Conservation (phyloP, 768 basidiomycete species). For the Amanita rimosa region DNA sequence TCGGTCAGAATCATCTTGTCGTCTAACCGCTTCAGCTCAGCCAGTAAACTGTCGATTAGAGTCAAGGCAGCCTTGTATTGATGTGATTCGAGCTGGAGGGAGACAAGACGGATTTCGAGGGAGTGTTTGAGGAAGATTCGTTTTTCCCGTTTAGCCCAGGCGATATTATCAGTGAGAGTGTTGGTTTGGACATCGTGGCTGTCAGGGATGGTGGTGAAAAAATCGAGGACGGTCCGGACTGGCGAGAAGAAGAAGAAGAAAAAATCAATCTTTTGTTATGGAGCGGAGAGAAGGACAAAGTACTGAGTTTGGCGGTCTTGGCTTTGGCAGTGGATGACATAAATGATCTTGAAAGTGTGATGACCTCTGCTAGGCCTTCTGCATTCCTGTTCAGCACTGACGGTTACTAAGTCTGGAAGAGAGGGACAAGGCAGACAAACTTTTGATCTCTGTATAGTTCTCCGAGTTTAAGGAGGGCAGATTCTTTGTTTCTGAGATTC, state of each 20-base stretch:
- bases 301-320: conserved; percentile 93
- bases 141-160: conserved; percentile 87
- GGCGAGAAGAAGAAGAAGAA: neutral
- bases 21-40: conserved; percentile 86
- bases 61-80: conserved; percentile 71
- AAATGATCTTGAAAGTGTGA: conserved; percentile 73
- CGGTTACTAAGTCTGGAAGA: neutral
- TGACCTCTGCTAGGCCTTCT: conserved; percentile 74
- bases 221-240: conserved; percentile 92
- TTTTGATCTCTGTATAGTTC: conserved; percentile 79
- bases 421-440: conserved; percentile 28
- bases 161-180: conserved; percentile 84
- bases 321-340: conserved; percentile 95
- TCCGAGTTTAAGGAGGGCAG: conserved; percentile 75
- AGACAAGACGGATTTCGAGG: conserved; percentile 79
- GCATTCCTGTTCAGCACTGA: conserved; percentile 51
- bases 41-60: conserved; percentile 79
- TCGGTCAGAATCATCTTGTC: conserved; percentile 98
- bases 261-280: neutral
- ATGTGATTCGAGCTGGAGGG: conserved; percentile 67
- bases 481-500: conserved; percentile 69
- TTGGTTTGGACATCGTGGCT: conserved; percentile 68
- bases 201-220: conserved; percentile 71
- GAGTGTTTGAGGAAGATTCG: conserved; percentile 94
- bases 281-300: conserved; percentile 12